Base-by-base conservation (phyloP, 1,284 basidiomycete genomes). In the Ceratobasidium sp. region DNA sequence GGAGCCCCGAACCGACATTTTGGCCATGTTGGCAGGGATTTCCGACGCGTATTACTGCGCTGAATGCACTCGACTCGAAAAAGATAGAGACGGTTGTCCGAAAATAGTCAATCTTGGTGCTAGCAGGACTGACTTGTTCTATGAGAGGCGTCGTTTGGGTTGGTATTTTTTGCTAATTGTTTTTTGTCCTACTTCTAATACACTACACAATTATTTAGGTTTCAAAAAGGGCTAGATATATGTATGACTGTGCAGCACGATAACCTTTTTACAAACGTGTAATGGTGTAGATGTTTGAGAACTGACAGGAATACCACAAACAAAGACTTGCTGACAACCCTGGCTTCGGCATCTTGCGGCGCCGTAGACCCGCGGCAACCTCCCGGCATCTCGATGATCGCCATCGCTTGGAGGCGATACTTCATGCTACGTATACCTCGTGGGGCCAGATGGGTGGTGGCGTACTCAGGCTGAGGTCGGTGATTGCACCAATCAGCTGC, bases 21-120 rank as follows among this genome's bases (percentile, higher is more conserved):
- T 75, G 33, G 40, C n/a, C 12, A 39, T 49, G 20, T 58, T 51
- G 15, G 40, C 82, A 96, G 97, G 97, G 83, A 97, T 98, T 78
- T 98, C 96, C 39, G 97, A 98, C 84, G 97, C 97, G 1, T 98
- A 98, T 86, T 98, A 98, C 83, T 98, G 97, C 82, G 95, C 96
- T 2, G 96, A 97, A 86, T 99, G 98, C 83, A 98, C 97, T 39
- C 89, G 96, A 73, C 87, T 99, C 76, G 98, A 99, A 85, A 99
- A 99, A 84, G 97, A 99, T 83, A 88, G 98, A 44, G 98, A 99
- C 84, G 98, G 98, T 0, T 99, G 98, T 87, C 97, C 97, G 1
- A 98, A 99, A 89, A 98, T 99, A 81, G 96, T 99, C 82, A 99
- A 99, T 83, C 88, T 98, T 23, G 97, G 97, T 79, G 94, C 95